These are phyloP conservation scores for Polytrichum formosum DNA, from an alignment of 225 moss, liverwort and hornwort species.

Conservation along the genomic window DNA sequence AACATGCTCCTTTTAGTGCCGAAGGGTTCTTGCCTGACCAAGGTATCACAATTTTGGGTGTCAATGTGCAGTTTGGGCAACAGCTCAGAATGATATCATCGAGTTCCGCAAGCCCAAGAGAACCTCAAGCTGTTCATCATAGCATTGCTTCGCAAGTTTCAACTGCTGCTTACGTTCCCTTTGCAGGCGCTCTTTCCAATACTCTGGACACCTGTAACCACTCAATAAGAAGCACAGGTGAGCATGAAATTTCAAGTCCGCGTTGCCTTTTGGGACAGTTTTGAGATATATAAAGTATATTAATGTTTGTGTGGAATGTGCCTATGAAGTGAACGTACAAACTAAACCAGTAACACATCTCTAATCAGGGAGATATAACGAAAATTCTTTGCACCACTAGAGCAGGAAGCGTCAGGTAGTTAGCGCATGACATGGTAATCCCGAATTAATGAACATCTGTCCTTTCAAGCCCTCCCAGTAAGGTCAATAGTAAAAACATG, in stretches of 20 bases:
- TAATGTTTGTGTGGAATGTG: too few relatives aligned
- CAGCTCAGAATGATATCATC: conserved; percentile 10
- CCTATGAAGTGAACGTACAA: too few relatives aligned
- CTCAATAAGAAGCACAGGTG: background rate
- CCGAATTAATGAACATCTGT: background rate
- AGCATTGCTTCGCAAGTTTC: conserved; percentile 60
- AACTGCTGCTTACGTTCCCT: conserved; percentile 63
- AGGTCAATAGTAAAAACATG: background rate
- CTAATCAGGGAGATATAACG: background rate
- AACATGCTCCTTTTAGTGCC: too few relatives aligned
- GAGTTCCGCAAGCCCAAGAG: conserved; percentile 57
- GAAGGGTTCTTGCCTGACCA: too few relatives aligned
- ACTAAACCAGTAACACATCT: too few relatives aligned
- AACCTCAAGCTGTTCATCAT: conserved; percentile 54
- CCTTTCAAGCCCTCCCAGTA: background rate
- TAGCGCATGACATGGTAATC: background rate
- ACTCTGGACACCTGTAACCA: conserved; percentile 21
- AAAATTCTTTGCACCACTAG: background rate
- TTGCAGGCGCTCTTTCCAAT: conserved; percentile 53
- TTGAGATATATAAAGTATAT: too few relatives aligned
- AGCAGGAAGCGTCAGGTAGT: background rate
- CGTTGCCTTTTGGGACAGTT: too few relatives aligned
- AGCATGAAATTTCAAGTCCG: too few relatives aligned
- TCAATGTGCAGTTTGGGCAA: too few relatives aligned
- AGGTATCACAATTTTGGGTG: too few relatives aligned